A percentile compares a stretch with the other conserved stretches of the same genome.
Evolutionary conservation across 176 grass and related monocot species (phyloP).

Genomic region (Juncus inflexus): DNA sequence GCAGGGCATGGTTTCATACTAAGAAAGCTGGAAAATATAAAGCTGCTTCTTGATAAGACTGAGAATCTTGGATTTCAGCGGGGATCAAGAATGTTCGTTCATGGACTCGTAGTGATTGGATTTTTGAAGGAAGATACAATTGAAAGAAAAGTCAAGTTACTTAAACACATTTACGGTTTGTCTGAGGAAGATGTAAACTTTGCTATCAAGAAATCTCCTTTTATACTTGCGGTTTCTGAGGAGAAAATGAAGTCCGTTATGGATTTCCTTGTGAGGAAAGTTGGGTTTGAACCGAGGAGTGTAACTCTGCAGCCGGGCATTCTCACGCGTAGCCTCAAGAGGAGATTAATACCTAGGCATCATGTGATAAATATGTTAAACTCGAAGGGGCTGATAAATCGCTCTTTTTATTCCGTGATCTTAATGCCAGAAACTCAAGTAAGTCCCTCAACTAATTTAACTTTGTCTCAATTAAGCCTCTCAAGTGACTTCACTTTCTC

Average conservation of each 20-base stretch:
- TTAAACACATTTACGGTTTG: constrained; percentile 7
- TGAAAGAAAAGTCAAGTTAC: background rate
- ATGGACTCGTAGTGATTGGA: background rate
- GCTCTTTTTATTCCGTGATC: too few species aligned
- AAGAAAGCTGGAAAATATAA: constrained; percentile 3
- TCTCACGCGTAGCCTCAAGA: background rate
- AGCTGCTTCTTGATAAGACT: background rate
- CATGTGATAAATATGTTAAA: background rate
- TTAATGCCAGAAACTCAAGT: too few species aligned
- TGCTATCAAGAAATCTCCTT: background rate
- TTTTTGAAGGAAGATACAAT: constrained; percentile 15
- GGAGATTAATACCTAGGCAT: constrained; percentile 18
- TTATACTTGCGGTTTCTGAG: background rate
- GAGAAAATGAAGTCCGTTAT: background rate
- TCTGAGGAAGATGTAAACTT: constrained; percentile 9
- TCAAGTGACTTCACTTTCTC: too few species aligned
- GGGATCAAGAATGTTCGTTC: constrained; percentile 24
- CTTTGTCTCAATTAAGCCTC: too few species aligned
- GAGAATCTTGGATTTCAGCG: constrained; percentile 17
- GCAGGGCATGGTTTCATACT: background rate
- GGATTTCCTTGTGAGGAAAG: constrained; percentile 6
- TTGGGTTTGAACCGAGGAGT: background rate
- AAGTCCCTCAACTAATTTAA: too few species aligned
- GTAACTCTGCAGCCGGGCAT: background rate
- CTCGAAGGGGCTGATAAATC: background rate